These are phyloP conservation scores for Calonectria crousiana DNA, from an alignment of 2,329 filamentous ascomycete species.

Conservation along the genomic window DNA sequence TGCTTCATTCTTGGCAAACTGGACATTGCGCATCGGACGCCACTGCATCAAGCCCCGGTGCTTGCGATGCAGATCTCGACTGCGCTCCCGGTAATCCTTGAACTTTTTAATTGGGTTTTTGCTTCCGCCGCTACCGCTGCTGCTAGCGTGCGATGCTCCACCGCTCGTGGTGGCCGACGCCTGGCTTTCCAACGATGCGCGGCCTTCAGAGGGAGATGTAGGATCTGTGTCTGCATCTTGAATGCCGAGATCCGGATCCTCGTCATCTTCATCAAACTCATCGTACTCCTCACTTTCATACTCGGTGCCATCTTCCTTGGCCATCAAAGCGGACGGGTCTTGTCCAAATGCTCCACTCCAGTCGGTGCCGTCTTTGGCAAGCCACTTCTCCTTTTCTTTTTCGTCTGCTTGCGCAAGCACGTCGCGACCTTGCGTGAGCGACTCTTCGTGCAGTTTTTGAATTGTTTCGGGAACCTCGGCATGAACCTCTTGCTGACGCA, in stretches of 20 bases:
- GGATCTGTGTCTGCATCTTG: slow-evolving; percentile 62
- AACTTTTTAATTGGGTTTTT: slow-evolving; percentile 68
- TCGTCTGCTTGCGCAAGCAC: slow-evolving; percentile 79
- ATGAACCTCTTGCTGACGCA: slow-evolving; percentile 77
- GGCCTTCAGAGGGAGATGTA: slow-evolving; percentile 44
- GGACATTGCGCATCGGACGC: slow-evolving; percentile 86
- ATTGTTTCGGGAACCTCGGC: slow-evolving; percentile 80
- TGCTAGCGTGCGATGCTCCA: slow-evolving; percentile 44
- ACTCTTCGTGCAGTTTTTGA: slow-evolving; percentile 83
- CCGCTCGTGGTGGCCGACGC: slow-evolving; percentile 47
- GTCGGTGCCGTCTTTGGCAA: slow-evolving; percentile 83
- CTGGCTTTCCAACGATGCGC: slow-evolving; percentile 56
- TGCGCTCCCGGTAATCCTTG: slow-evolving; percentile 75
- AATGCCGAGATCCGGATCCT: slow-evolving; percentile 68
- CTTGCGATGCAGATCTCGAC: slow-evolving; percentile 83
- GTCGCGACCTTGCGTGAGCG: slow-evolving; percentile 82
- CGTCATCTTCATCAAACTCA: slow-evolving; percentile 52
- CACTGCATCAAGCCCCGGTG: slow-evolving; percentile 96
- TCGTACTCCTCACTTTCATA: slow-evolving; percentile 54
- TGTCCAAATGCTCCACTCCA: slow-evolving; percentile 90
- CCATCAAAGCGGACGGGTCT: slow-evolving; percentile 71
- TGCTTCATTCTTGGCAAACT: slow-evolving; percentile 90
- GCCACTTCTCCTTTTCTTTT: slow-evolving; percentile 82
- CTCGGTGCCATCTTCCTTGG: slow-evolving; percentile 44
- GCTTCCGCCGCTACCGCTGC: slow-evolving; percentile 49